phyloP scores from a whole-genome alignment of 1,139 yeast species.

The Pichia sp. region DNA sequence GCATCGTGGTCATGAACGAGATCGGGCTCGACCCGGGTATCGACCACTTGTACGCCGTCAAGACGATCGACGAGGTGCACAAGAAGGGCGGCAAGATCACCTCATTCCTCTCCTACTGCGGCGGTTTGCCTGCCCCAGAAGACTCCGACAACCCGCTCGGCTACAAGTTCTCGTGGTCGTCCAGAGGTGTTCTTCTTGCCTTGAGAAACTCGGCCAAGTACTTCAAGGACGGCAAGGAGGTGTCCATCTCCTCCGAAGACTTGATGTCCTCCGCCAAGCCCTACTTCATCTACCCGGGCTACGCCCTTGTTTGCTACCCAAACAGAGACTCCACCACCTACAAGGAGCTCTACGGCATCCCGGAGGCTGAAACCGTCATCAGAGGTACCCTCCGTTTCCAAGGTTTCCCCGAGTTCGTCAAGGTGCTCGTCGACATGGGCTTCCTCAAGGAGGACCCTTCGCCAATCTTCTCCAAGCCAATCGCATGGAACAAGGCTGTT shows the following conservation, averaged over 20 bases:
- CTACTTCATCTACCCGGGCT: slow-evolving; percentile 93
- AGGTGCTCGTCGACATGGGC: slow-evolving; percentile 91
- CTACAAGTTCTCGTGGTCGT: slow-evolving; percentile 98
- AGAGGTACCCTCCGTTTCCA: slow-evolving; percentile 97
- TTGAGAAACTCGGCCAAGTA: slow-evolving; percentile 89
- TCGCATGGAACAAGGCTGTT: slow-evolving; percentile 87
- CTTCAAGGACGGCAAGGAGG: slow-evolving; percentile 82
- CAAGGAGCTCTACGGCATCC: slow-evolving; percentile 86
- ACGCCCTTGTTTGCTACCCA: slow-evolving; percentile 91
- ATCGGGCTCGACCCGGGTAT: slow-evolving; percentile 97
- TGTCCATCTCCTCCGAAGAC: slow-evolving; percentile 77
- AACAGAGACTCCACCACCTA: slow-evolving; percentile 96
- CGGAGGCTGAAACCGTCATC: slow-evolving; percentile 94
- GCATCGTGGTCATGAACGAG: slow-evolving; percentile 88
- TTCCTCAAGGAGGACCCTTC: slow-evolving; percentile 75
- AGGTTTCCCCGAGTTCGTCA: slow-evolving; percentile 97
- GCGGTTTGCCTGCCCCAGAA: slow-evolving; percentile 98
- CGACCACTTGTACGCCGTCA: slow-evolving; percentile 96
- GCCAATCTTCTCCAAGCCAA: slow-evolving; percentile 53
- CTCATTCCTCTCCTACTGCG: slow-evolving; percentile 94
- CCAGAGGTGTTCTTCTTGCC: slow-evolving; percentile 95
- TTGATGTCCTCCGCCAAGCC: slow-evolving; percentile 95
- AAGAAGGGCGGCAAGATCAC: slow-evolving; percentile 84
- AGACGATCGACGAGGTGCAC: slow-evolving; percentile 97
- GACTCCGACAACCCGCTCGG: slow-evolving; percentile 96